Evolutionary conservation across 495 filamentous ascomycete species (phyloP).

Genomic region (Ascodesmis nigricans): DNA sequence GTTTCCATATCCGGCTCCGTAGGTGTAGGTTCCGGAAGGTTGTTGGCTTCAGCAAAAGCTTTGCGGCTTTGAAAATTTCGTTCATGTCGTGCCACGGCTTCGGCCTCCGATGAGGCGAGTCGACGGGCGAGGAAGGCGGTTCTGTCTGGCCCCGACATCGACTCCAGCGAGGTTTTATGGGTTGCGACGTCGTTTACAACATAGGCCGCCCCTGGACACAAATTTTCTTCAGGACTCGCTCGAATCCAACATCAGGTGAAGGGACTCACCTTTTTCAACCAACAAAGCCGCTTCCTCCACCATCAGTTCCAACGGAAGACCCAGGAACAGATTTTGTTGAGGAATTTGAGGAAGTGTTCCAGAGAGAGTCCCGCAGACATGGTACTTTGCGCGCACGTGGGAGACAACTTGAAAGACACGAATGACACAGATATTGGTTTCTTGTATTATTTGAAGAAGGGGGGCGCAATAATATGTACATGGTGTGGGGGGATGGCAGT

Average conservation of each 20-base stretch:
- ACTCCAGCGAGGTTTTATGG: slow-evolving; percentile 28
- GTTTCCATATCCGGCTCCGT: background rate
- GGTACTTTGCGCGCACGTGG: slow-evolving; percentile 54
- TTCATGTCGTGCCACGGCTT: no score
- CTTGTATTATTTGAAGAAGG: slow-evolving; percentile 2
- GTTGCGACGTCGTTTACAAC: slow-evolving; percentile 16
- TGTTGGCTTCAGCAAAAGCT: no score
- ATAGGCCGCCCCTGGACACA: slow-evolving; percentile 14
- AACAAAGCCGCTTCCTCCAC: slow-evolving; percentile 72
- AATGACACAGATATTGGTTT: slow-evolving; percentile 8
- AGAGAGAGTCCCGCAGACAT: slow-evolving; percentile 70
- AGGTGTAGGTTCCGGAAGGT: background rate
- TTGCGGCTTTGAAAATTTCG: no score
- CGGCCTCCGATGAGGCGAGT: no score
- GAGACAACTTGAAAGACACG: slow-evolving; percentile 36
- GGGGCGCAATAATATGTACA: no score
- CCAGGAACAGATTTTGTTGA: slow-evolving; percentile 84
- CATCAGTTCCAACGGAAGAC: slow-evolving; percentile 71
- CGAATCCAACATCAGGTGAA: background rate
- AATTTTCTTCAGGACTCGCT: background rate
- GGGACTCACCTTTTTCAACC: slow-evolving; percentile 43
- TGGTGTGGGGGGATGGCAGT: background rate
- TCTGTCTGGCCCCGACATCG: slow-evolving; percentile 34
- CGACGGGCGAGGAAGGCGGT: slow-evolving; percentile 24
- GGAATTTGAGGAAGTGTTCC: slow-evolving; percentile 78